Evolutionary conservation across 306 rosid species (phyloP), one percentile per base, ranked within the genome.

Genomic region (Casuarina equisetifolia): DNA sequence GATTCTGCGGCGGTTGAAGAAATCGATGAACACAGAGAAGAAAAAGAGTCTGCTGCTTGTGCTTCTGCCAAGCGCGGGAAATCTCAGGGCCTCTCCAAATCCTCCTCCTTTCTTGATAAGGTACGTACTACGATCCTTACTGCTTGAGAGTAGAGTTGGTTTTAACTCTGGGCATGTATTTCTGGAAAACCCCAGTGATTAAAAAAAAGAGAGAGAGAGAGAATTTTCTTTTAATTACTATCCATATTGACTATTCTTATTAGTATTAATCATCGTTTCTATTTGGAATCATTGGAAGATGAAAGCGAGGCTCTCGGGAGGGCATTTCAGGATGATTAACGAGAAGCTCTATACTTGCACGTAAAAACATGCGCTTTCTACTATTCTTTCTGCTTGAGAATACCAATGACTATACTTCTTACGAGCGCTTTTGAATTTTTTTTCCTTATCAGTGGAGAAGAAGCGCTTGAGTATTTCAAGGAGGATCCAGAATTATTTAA

Each of bases 321-420:
- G 98, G 11, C 97, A 95, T 76, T 95, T 95, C 82, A 88, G 98
- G 85, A 95, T 91, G 98, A 79, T 95, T 52, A 95, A 95, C 69
- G 98, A 95, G 84, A 95, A 95, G 90, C 93, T 95, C 73, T 95
- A 95, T 84, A 95, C 97, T 85, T 91, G 97, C 98, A 85, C 95
- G 98, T 91, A 89, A 77, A 12, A 40, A 10, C 52, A 0, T 79
- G 7, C 6, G 8, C 5, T 63, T 63, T 63, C 38, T 63, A 4
- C 1, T 58, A 2, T 57, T 51, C 5, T 25, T 25, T 12, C n/a
- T 51, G n/a, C 57, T 51, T 51, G 19, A 51, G 3, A 35, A 32
- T 11, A 35, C 17, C 43, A 61, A 1, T 12, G 12, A 2, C 12
- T 61, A 10, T 61, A 32, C 3, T 61, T 61, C 43, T 10, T 12